These are phyloP conservation scores for Mortierella sp. DNA, from an alignment of 371 early-diverging fungal species.

Conservation along the genomic window DNA sequence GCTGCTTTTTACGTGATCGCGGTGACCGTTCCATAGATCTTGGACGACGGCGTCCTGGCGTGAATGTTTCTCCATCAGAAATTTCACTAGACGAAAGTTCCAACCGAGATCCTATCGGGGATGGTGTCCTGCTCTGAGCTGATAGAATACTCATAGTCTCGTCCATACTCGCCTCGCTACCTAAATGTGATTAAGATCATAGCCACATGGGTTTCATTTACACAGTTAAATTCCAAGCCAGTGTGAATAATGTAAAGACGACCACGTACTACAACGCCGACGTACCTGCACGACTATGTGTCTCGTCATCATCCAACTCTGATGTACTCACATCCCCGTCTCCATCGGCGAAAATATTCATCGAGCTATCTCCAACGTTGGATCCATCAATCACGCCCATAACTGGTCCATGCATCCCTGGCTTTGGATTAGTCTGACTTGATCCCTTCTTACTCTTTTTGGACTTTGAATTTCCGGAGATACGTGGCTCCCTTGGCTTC, in stretches of 20 bases:
- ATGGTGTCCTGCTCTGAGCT: slow-evolving; percentile 42
- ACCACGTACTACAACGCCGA: neutral
- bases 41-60: slow-evolving; percentile 22
- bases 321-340: slow-evolving; percentile 42
- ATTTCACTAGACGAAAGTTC: slow-evolving; percentile 41
- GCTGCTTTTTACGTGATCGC: slow-evolving; percentile 29
- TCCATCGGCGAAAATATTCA: slow-evolving; percentile 10
- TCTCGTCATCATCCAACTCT: slow-evolving; percentile 35
- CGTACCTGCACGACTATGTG: slow-evolving; percentile 44
- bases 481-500: slow-evolving; percentile 41
- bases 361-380: neutral
- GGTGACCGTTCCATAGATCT: slow-evolving; percentile 31
- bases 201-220: neutral
- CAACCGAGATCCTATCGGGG: slow-evolving; percentile 30
- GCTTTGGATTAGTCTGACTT: slow-evolving; percentile 7
- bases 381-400: slow-evolving; percentile 25
- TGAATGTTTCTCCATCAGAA: slow-evolving; percentile 23
- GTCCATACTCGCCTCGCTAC: slow-evolving; percentile 41
- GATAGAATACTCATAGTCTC: slow-evolving; percentile 47
- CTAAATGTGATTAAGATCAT: slow-evolving; percentile 6
- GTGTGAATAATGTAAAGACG: too few relatives aligned
- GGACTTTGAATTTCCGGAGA: slow-evolving; percentile 49
- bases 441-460: slow-evolving; percentile 23
- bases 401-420: slow-evolving; percentile 15
- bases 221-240: neutral